phyloP scores from a whole-genome alignment of 139 green algal species.

The Tetratostichococcus sp. region DNA sequence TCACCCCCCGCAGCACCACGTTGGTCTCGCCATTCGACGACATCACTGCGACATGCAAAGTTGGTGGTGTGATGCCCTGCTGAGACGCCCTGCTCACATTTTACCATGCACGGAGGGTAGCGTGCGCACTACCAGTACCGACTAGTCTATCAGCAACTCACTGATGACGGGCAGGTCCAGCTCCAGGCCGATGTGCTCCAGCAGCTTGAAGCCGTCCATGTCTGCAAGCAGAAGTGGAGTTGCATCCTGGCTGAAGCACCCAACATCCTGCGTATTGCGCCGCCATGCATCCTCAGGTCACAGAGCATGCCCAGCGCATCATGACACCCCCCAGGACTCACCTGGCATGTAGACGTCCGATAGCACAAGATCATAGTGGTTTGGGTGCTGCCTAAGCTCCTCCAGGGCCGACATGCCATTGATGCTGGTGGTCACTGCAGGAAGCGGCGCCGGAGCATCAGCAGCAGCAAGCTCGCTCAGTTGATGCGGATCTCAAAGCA shows the following conservation, averaged over 20 bases:
- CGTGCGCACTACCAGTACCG: too few relatives aligned
- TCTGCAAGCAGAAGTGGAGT: conserved; percentile 43
- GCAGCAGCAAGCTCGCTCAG: too few relatives aligned
- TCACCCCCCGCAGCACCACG: conserved; percentile 89
- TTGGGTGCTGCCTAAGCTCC: conserved; percentile 46
- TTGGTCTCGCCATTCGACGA: conserved; percentile 85
- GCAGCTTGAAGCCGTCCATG: conserved; percentile 94
- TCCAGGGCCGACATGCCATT: conserved; percentile 58
- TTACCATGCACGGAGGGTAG: too few relatives aligned
- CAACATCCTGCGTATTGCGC: too few relatives aligned
- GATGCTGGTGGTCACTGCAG: conserved; percentile 44
- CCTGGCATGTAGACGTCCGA: conserved; percentile 96
- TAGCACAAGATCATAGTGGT: conserved; percentile 90
- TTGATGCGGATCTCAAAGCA: too few relatives aligned
- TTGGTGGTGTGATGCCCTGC: not conserved
- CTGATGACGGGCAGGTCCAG: conserved; percentile 94
- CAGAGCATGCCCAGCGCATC: too few relatives aligned
- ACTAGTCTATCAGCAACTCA: conserved; percentile 37
- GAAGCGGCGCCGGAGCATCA: too few relatives aligned
- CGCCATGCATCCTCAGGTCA: too few relatives aligned
- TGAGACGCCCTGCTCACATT: too few relatives aligned
- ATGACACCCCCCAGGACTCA: conserved; percentile 3
- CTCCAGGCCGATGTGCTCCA: conserved; percentile 89
- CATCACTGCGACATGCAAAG: conserved; percentile 77
- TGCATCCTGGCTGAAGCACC: not conserved